A percentile compares a stretch with the other conserved stretches of the same genome.
phyloP scores from a whole-genome alignment of 176 grass and related monocot genomes.

The Carex parvula region DNA sequence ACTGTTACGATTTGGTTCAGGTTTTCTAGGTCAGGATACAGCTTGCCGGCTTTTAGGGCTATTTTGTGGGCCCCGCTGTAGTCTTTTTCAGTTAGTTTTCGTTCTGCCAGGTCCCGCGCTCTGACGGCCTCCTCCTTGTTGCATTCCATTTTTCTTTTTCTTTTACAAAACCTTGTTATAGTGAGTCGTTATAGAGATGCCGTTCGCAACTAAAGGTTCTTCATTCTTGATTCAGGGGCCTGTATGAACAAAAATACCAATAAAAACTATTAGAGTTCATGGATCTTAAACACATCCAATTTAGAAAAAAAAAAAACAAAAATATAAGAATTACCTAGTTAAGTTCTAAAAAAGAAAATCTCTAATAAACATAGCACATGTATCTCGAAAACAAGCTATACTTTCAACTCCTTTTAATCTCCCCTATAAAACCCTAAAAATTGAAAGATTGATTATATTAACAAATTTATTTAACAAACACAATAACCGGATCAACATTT shows the following conservation, averaged over 20 bases:
- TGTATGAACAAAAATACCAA: neutral
- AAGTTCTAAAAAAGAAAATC: neutral
- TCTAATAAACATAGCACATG: neutral
- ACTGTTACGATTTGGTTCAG: conserved; percentile 67
- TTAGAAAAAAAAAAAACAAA: neutral
- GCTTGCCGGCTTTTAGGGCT: conserved; percentile 63
- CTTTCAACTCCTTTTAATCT: neutral
- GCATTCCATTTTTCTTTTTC: neutral
- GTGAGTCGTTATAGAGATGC: neutral
- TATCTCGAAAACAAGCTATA: neutral
- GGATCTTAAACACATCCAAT: neutral
- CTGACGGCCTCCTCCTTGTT: conserved; percentile 53
- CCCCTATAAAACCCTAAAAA: too few relatives aligned
- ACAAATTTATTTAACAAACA: neutral
- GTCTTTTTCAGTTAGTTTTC: conserved; percentile 66
- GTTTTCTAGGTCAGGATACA: conserved; percentile 57
- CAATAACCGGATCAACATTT: neutral
- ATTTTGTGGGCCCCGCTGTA: conserved; percentile 59
- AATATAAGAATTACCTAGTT: neutral
- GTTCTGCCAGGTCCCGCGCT: conserved; percentile 62
- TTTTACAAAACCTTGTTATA: neutral
- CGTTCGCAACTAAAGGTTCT: neutral
- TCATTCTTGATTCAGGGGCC: conserved; percentile 4
- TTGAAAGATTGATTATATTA: neutral
- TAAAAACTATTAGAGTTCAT: neutral